Percentiles rank a stretch among this genome's conserved stretches.
phyloP scores from a whole-genome alignment of 2,329 filamentous ascomycete genomes.

The Didymella keratinophila region DNA sequence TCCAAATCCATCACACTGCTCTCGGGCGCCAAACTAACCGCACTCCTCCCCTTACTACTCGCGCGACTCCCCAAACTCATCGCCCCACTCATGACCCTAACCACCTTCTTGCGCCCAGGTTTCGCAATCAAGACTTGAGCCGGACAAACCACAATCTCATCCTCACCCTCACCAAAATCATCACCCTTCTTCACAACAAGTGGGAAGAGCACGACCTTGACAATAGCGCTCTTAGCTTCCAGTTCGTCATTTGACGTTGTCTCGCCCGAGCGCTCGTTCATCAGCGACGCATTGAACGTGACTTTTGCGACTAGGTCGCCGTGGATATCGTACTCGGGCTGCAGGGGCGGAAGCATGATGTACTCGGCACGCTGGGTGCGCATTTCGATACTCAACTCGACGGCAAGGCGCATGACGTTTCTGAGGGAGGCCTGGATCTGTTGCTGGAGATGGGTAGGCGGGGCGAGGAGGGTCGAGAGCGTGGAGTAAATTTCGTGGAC shows the following conservation, averaged over 20 bases:
- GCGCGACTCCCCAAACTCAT: conserved; percentile 55
- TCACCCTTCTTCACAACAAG: conserved; percentile 96
- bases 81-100: conserved; percentile 59
- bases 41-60: conserved; percentile 40
- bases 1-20: conserved; percentile 48
- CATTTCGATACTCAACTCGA: conserved; percentile 94
- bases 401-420: conserved; percentile 86
- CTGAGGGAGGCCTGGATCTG: conserved; percentile 86
- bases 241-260: conserved; percentile 78
- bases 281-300: conserved; percentile 88
- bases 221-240: conserved; percentile 76
- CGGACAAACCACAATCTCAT: conserved; percentile 94
- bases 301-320: conserved; percentile 90
- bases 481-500: conserved; percentile 88
- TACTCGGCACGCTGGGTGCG: conserved; percentile 95
- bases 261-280: conserved; percentile 88
- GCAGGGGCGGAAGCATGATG: conserved; percentile 95
- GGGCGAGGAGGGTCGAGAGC: conserved; percentile 83
- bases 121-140: conserved; percentile 86
- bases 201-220: conserved; percentile 93
- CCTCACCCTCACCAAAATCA: conserved; percentile 84
- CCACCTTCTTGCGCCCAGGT: conserved; percentile 57
- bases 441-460: conserved; percentile 78
- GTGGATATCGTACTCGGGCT: conserved; percentile 92
- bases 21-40: conserved; percentile 36